Percentiles rank a stretch among this genome's conserved stretches.
phyloP scores from a whole-genome alignment of 75 land plant species.

The Larix kaempferi region DNA sequence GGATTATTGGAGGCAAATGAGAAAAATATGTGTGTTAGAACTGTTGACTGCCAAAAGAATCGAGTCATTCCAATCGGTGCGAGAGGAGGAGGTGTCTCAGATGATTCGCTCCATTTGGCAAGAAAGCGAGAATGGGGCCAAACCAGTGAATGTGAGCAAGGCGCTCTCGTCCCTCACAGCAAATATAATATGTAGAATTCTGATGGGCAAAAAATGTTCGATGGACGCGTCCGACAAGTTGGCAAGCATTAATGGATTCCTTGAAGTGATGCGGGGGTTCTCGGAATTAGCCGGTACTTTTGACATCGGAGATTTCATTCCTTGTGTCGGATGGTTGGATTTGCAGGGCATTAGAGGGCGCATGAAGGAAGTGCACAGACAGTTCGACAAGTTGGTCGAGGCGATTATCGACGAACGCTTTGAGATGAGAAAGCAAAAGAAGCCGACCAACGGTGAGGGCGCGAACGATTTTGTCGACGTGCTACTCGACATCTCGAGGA shows the following conservation, averaged over 20 bases:
- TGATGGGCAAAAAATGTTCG: neutral
- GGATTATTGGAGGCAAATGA: slow-evolving; percentile 14
- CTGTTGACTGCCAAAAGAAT: slow-evolving; percentile 23
- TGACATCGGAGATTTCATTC: slow-evolving; percentile 15
- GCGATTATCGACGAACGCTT: neutral
- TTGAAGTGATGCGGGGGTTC: slow-evolving; percentile 6
- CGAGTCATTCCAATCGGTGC: slow-evolving; percentile 1
- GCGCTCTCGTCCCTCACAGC: neutral
- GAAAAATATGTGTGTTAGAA: slow-evolving; percentile 26
- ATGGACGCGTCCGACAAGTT: neutral
- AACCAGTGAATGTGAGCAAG: neutral
- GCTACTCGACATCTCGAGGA: neutral
- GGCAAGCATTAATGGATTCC: neutral
- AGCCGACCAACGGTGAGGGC: neutral
- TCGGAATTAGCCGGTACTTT: neutral
- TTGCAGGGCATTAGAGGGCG: slow-evolving; percentile 12
- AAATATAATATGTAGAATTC: neutral
- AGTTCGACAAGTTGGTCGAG: neutral
- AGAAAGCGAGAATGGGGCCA: neutral
- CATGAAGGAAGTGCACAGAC: neutral
- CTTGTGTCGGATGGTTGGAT: slow-evolving; percentile 13
- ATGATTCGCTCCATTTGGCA: neutral
- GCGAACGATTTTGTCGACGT: neutral
- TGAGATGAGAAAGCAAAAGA: neutral
- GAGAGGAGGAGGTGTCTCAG: neutral